These are phyloP conservation scores for Fimicolochytrium jonesii DNA, from an alignment of 192 early-diverging fungal genomes.

Conservation along the genomic window DNA sequence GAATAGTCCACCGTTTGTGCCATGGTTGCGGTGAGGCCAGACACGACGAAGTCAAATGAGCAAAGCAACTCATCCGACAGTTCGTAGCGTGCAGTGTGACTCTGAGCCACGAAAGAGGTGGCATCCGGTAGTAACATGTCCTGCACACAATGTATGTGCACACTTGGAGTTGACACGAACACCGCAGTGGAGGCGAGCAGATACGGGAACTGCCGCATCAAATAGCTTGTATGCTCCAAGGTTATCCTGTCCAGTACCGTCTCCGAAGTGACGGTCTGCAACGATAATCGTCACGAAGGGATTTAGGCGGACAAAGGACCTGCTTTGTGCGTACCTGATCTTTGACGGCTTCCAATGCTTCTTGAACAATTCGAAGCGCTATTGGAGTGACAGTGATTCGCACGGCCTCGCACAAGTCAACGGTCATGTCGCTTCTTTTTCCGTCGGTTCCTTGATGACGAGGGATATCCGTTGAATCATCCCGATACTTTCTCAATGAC, in stretches of 20 bases:
- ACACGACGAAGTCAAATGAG: conserved; percentile 49
- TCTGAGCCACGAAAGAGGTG: conserved; percentile 11
- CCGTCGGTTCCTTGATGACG: neutral
- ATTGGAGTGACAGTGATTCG: conserved; percentile 65
- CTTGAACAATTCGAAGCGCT: conserved; percentile 62
- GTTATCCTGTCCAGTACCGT: conserved; percentile 64
- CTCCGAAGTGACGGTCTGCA: conserved; percentile 36
- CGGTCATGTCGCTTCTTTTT: neutral
- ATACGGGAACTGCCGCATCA: conserved; percentile 49
- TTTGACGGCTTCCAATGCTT: conserved; percentile 39
- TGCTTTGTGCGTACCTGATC: neutral
- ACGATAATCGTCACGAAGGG: too few species aligned
- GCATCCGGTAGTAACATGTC: conserved; percentile 57
- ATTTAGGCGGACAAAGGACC: neutral
- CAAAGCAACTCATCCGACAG: conserved; percentile 58
- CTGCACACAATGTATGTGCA: conserved; percentile 66
- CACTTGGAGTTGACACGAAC: conserved; percentile 47
- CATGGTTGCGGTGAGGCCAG: neutral
- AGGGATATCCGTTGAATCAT: neutral
- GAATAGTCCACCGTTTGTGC: neutral
- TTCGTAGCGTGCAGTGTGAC: conserved; percentile 52
- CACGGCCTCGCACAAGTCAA: conserved; percentile 44
- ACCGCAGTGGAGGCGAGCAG: conserved; percentile 49
- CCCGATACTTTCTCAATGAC: neutral
- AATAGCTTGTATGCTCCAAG: conserved; percentile 54